A percentile compares a stretch with the other conserved stretches of the same genome.
Evolutionary conservation across 257 asterid genomes (phyloP).

Genomic region (Solanum chmielewskii): DNA sequence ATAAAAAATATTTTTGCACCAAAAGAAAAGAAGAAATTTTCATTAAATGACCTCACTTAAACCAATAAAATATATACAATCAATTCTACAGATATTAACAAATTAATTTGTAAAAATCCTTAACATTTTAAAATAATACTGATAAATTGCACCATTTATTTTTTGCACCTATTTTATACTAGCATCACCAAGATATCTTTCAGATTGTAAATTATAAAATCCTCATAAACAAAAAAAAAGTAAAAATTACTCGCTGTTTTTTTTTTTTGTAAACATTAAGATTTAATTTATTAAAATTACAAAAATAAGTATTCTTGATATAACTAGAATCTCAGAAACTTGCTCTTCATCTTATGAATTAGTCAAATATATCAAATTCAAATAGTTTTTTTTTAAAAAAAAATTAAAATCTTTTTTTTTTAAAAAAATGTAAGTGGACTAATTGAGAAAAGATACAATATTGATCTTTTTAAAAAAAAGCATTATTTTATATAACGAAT

Average conservation of each 20-base stretch:
- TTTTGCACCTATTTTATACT: not conserved
- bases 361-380: no score
- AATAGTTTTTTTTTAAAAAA: no score
- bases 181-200: not conserved
- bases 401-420: no score
- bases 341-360: not conserved
- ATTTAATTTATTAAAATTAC: no score
- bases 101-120: not conserved
- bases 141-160: not conserved
- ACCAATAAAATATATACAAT: not conserved
- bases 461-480: no score
- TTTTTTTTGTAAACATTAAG: no score
- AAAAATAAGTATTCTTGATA: no score
- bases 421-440: no score
- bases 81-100: not conserved
- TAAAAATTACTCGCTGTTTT: not conserved
- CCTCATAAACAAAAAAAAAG: not conserved
- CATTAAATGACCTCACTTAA: not conserved
- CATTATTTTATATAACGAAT: no score
- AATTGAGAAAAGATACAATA: no score
- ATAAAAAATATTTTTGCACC: not conserved
- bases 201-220: not conserved
- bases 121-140: not conserved
- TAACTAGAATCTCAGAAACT: no score
- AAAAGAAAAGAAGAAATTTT: not conserved